These are phyloP conservation scores for Microbotryomycetes sp. DNA, from an alignment of 1,284 basidiomycete genomes.

Conservation along the genomic window DNA sequence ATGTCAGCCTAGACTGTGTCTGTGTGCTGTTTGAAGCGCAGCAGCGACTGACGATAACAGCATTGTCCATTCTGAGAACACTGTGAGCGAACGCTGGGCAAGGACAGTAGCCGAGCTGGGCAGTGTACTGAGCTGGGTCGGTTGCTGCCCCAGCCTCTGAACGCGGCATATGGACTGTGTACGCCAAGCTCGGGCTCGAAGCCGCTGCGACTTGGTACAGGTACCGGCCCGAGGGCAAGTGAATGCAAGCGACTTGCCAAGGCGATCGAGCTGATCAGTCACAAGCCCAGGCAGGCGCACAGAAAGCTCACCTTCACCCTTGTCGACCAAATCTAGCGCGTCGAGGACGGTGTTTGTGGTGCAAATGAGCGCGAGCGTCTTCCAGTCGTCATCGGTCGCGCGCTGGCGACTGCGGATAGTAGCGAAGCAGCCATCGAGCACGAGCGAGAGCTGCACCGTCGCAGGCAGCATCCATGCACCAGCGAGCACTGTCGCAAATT, in stretches of 20 bases:
- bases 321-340: conserved; percentile 26
- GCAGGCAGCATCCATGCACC: background rate
- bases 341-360: conserved; percentile 5
- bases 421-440: background rate
- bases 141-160: too few species aligned
- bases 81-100: conserved; percentile 15
- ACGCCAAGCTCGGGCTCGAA: background rate
- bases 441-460: background rate
- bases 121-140: background rate
- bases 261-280: too few species aligned
- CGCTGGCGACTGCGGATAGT: conserved; percentile 1
- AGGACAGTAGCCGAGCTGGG: conserved; percentile 15
- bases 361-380: conserved; percentile 11
- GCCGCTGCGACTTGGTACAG: conserved; percentile 21
- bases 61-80: background rate
- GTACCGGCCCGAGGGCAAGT: conserved; percentile 2
- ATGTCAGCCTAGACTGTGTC: too few species aligned
- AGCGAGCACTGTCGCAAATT: background rate
- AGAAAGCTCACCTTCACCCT: conserved; percentile 4
- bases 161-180: conserved; percentile 11
- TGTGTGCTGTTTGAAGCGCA: too few species aligned
- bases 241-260: conserved; percentile 8
- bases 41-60: conserved; percentile 3
- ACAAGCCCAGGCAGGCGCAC: too few species aligned
- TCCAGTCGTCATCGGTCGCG: conserved; percentile 1